Base-by-base conservation (phyloP, 306 rosid species). In the Dicorynia guianensis region DNA sequence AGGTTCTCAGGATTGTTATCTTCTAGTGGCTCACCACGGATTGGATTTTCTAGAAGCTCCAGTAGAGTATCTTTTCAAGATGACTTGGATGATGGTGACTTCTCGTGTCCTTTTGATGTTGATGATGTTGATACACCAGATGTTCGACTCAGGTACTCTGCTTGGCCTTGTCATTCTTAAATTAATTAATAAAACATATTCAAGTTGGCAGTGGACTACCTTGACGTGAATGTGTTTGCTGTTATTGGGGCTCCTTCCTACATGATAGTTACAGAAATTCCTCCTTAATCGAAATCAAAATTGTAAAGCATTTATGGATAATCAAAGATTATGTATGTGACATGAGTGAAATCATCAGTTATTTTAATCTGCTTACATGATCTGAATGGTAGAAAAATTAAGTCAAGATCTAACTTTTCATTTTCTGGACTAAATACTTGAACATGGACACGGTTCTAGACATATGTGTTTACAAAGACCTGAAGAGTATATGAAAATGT, bases 1-100 rank as follows among this genome's bases (percentile, higher is more conserved):
- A 69, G 96, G 73, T 90, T 90, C 86, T 92, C 97, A 61, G 96
- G 88, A 76, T 85, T 87, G 86, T 77, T 90, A 75, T 92, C 96
- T 65, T 92, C 97, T 12, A 90, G 96, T 82, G 96, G 84, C 86
- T 92, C 97, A 46, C 97, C 93, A 36, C 85, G 89, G 14, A 54
- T 92, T 80, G 97, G 97, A 76, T 87, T 87, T 84, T 92, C 97
- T 61, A 83, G 92, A 82, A 86, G 93, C 85, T 92, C 97, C 11
- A 90, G 97, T 74, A 88, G 85, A 85, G 79, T 90, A 76, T 92
- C 97, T 63, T 90, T 90, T 80, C 97, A 92, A 70, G 96, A 92
- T 76, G 96, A 92, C 85, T 69, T 89, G 79, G 93, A 92, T 53
- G 91, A 85, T 81, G 78, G 87, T 48, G 96, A 87, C 76, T 86